These are phyloP conservation scores for Vaccinium myrtillus DNA, from an alignment of 148 eudicot species.

Conservation along the genomic window DNA sequence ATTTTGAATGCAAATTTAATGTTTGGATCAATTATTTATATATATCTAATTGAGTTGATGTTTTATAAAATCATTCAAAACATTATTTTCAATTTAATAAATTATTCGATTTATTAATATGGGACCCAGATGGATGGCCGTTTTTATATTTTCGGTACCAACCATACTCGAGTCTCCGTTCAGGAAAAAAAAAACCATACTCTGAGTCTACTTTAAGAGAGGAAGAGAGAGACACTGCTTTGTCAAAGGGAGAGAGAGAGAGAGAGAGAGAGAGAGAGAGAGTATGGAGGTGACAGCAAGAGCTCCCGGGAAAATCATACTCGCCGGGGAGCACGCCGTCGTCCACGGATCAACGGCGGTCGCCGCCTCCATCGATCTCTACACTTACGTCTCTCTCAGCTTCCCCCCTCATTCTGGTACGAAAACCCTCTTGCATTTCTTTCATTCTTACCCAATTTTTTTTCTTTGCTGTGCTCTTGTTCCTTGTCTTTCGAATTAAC, in stretches of 20 bases:
- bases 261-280: not conserved
- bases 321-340: constrained; percentile 96
- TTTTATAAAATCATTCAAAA: no score
- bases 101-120: no score
- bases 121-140: no score
- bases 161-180: no score
- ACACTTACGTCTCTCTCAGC: constrained; percentile 63
- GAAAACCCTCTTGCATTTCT: not conserved
- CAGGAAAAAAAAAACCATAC: no score
- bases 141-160: no score
- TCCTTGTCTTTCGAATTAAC: not conserved
- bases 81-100: no score
- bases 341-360: constrained; percentile 93
- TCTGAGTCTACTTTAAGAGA: not conserved
- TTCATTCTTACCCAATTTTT: not conserved
- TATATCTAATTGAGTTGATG: no score
- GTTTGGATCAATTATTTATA: no score
- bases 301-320: constrained; percentile 96
- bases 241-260: not conserved
- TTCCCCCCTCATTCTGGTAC: constrained; percentile 49
- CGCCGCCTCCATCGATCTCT: constrained; percentile 82
- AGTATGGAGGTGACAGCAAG: constrained; percentile 70
- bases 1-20: no score
- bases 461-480: not conserved
- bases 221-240: not conserved